These are phyloP conservation scores for Eucalyptus pauciflora DNA, from an alignment of 345 rosid species.

Conservation along the genomic window DNA sequence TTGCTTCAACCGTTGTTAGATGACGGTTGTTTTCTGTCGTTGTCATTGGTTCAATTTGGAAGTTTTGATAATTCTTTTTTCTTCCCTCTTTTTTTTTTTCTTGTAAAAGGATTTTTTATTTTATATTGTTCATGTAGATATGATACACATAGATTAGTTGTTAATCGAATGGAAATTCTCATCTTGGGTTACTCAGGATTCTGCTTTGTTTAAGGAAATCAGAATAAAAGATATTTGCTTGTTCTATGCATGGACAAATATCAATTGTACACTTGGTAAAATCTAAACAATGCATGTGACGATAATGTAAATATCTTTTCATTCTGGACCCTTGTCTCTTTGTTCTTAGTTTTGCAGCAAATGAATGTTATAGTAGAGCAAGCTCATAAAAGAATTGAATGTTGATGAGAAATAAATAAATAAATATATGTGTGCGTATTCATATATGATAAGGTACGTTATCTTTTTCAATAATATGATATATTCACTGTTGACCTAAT, in stretches of 20 bases:
- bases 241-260: not conserved
- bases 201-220: not conserved
- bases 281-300: not conserved
- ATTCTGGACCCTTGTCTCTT: not conserved
- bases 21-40: not conserved
- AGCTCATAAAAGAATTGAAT: not conserved
- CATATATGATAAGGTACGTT: not conserved
- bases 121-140: not conserved
- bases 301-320: not conserved
- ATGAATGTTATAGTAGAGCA: not conserved
- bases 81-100: not conserved
- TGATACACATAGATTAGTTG: not conserved
- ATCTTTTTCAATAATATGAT: not conserved
- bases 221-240: not conserved
- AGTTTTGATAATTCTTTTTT: not conserved
- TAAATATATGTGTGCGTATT: fast-evolving
- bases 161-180: not conserved
- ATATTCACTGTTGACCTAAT: not conserved
- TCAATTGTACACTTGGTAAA: not conserved
- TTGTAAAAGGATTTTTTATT: not conserved
- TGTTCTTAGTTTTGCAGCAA: not conserved
- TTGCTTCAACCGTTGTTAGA: not conserved
- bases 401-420: too few relatives aligned
- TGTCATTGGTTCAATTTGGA: not conserved
- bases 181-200: not conserved